A percentile compares a stretch with the other conserved stretches of the same genome.
Evolutionary conservation across 1,139 yeast genomes (phyloP).

Genomic region (Taphrina deformans): DNA sequence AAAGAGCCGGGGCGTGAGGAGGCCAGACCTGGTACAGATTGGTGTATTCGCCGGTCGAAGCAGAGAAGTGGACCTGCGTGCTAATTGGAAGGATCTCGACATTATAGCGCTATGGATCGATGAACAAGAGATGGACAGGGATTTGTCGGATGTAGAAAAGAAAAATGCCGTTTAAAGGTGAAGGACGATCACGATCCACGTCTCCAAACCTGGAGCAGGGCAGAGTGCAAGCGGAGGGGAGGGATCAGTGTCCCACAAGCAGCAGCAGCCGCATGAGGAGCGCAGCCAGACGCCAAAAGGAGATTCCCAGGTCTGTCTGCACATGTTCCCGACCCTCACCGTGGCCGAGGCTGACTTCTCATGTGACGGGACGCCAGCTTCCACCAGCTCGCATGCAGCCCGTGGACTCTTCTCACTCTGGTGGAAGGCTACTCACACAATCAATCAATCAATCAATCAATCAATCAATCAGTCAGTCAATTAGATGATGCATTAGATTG

Average conservation of each 20-base stretch:
- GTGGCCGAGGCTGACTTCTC: background rate
- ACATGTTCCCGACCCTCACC: background rate
- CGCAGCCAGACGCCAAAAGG: background rate
- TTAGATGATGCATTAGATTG: too few species aligned
- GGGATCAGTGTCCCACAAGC: background rate
- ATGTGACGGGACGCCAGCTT: too few species aligned
- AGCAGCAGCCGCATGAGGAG: background rate
- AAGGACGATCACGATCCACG: background rate
- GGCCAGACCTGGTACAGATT: background rate
- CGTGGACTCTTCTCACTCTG: too few species aligned
- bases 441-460: too few species aligned
- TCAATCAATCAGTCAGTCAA: too few species aligned
- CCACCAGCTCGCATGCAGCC: too few species aligned
- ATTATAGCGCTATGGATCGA: too few species aligned
- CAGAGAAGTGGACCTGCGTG: background rate
- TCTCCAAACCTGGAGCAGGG: background rate
- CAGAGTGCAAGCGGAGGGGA: background rate
- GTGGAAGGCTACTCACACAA: too few species aligned
- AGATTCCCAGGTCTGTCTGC: background rate
- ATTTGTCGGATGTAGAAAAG: too few species aligned
- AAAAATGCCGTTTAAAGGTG: too few species aligned
- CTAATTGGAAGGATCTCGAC: conserved; percentile 1
- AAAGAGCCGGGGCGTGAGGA: background rate
- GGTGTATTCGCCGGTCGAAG: background rate
- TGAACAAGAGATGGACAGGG: too few species aligned